phyloP scores from a whole-genome alignment of 768 basidiomycete genomes.

The Chiua virens region DNA sequence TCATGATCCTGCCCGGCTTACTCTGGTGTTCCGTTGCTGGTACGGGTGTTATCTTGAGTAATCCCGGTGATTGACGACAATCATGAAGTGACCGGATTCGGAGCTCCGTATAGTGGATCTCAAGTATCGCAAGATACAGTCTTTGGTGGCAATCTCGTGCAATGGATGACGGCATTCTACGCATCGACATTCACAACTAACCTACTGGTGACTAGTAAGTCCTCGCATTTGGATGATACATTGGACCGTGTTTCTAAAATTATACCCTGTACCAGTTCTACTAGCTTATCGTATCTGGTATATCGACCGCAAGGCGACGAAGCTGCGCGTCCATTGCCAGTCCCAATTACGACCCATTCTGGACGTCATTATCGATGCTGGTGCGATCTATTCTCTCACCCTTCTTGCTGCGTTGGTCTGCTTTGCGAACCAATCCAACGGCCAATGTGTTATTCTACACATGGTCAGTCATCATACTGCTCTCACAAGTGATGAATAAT shows the following conservation, averaged over 20 bases:
- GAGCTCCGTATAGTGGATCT: slow-evolving; percentile 14
- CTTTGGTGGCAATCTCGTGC: slow-evolving; percentile 20
- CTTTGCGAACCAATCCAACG: neutral
- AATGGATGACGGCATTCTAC: slow-evolving; percentile 37
- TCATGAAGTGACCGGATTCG: slow-evolving; percentile 13
- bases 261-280: neutral
- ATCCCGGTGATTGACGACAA: neutral
- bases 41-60: neutral
- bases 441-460: slow-evolving; percentile 6
- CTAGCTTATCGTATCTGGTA: slow-evolving; percentile 4
- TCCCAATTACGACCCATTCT: slow-evolving; percentile 3
- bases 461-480: neutral
- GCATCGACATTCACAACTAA: slow-evolving; percentile 33
- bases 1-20: slow-evolving; percentile 21
- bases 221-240: neutral
- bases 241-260: neutral
- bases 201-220: slow-evolving; percentile 28
- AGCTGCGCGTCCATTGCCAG: neutral
- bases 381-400: slow-evolving; percentile 1
- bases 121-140: slow-evolving; percentile 10
- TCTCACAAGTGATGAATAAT: no score
- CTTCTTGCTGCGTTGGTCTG: neutral
- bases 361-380: slow-evolving; percentile 4
- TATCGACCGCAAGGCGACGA: neutral
- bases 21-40: slow-evolving; percentile 26